These are phyloP conservation scores for Phaseolus lunatus DNA, from an alignment of 306 rosid genomes.

Conservation along the genomic window DNA sequence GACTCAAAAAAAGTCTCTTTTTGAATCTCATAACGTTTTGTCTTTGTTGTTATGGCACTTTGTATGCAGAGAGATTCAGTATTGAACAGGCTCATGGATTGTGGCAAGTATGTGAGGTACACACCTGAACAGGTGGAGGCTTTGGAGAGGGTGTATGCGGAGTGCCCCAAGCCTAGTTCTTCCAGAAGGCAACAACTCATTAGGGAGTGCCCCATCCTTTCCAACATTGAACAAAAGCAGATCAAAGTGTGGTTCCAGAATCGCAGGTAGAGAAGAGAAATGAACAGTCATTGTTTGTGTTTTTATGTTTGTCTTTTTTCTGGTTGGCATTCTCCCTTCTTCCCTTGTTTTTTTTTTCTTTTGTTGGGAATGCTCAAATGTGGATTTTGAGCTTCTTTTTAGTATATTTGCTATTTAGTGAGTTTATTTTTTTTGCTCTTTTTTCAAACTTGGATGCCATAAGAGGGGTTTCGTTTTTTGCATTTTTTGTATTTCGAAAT, in stretches of 20 bases:
- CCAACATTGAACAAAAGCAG: constrained; percentile 80
- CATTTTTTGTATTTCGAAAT: not conserved
- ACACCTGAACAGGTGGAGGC: constrained; percentile 88
- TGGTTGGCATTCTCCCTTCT: not conserved
- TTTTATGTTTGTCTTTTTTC: not conserved
- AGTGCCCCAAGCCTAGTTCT: constrained; percentile 85
- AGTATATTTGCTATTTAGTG: not conserved
- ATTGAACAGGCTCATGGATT: constrained; percentile 61
- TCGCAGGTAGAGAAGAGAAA: constrained; percentile 62
- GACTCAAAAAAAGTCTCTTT: not conserved
- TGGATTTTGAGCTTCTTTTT: constrained; percentile 4
- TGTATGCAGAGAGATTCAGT: constrained; percentile 59
- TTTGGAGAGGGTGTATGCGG: constrained; percentile 78
- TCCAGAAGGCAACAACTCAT: constrained; percentile 79
- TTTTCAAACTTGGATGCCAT: not conserved
- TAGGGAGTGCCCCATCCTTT: constrained; percentile 76
- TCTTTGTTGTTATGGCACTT: constrained; percentile 43
- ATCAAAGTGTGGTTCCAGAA: constrained; percentile 93
- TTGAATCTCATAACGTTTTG: constrained; percentile 2
- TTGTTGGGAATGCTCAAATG: constrained; percentile 7
- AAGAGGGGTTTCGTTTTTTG: not conserved
- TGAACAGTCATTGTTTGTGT: not conserved
- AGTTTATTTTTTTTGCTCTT: not conserved
- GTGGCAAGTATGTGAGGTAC: constrained; percentile 76
- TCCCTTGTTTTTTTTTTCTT: not conserved